phyloP scores from a whole-genome alignment of 345 rosid species.

The Atalantia buxifolia region DNA sequence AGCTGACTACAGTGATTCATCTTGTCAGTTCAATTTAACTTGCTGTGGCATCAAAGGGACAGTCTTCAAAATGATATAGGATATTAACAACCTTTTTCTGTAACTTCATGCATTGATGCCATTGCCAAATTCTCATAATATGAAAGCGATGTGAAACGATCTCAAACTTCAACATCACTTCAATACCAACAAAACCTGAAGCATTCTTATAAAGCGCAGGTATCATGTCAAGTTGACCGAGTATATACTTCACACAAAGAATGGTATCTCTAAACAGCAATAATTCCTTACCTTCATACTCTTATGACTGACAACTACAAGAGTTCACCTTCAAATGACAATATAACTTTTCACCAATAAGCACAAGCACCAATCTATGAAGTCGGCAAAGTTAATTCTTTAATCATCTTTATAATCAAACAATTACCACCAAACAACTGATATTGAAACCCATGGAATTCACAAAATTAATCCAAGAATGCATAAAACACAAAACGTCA shows the following conservation, averaged over 20 bases:
- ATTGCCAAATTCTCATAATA: not conserved
- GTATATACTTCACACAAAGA: not conserved
- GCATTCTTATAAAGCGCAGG: too few relatives aligned
- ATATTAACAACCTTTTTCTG: not conserved
- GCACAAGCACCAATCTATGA: too few relatives aligned
- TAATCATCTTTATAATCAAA: too few relatives aligned
- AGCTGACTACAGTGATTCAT: not conserved
- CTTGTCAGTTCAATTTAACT: not conserved
- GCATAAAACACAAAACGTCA: too few relatives aligned
- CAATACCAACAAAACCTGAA: not conserved
- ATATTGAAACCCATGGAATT: too few relatives aligned
- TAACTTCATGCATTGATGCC: too few relatives aligned
- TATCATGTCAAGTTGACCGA: too few relatives aligned
- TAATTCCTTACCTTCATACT: not conserved
- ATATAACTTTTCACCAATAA: not conserved
- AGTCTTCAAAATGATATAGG: not conserved
- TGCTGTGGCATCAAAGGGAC: not conserved
- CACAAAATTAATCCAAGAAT: too few relatives aligned
- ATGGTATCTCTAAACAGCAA: not conserved
- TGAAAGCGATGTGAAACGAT: not conserved
- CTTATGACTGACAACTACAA: not conserved
- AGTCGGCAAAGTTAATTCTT: not conserved
- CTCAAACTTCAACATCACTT: not conserved
- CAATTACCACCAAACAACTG: too few relatives aligned
- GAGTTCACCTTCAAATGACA: not conserved